Percentiles rank a stretch among this genome's conserved stretches.
These are phyloP conservation scores for Asterella californica DNA, from an alignment of 225 moss, liverwort and hornwort genomes.

Conservation along the genomic window DNA sequence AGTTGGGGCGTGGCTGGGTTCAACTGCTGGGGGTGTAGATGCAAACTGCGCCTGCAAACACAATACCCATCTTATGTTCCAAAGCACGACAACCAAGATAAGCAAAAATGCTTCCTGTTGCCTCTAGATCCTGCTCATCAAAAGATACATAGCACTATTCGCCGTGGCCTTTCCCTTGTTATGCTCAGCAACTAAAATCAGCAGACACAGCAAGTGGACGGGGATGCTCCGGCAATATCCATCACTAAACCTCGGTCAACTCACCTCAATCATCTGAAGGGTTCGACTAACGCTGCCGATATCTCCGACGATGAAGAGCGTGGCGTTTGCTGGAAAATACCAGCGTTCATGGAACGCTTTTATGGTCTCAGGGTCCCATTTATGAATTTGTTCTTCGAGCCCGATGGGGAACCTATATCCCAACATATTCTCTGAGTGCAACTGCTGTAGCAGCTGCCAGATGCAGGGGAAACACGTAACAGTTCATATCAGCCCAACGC, in stretches of 20 bases:
- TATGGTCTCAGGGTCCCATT: slow-evolving; percentile 97
- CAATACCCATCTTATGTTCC: background rate
- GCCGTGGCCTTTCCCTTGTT: background rate
- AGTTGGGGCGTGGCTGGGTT: slow-evolving; percentile 37
- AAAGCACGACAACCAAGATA: background rate
- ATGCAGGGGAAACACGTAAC: background rate
- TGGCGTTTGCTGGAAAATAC: slow-evolving; percentile 99
- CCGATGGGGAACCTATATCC: slow-evolving; percentile 99
- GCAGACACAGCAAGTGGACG: background rate
- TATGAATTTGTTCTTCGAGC: slow-evolving; percentile 93
- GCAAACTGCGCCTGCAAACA: slow-evolving; percentile 77
- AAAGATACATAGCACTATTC: background rate
- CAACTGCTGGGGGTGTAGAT: slow-evolving; percentile 72
- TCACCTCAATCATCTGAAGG: slow-evolving; percentile 97
- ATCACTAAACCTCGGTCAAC: background rate
- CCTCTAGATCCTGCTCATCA: background rate
- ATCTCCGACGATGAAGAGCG: slow-evolving; percentile 97
- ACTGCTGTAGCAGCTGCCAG: slow-evolving; percentile 90
- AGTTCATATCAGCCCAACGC: background rate
- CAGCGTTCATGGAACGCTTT: slow-evolving; percentile 97
- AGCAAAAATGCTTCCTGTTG: background rate
- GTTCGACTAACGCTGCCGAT: slow-evolving; percentile 96
- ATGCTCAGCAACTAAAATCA: background rate
- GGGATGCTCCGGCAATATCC: background rate
- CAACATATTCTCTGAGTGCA: slow-evolving; percentile 98